phyloP scores from a whole-genome alignment of 225 moss, liverwort and hornwort genomes.

The Bryoerythrophyllum caledonicum region DNA sequence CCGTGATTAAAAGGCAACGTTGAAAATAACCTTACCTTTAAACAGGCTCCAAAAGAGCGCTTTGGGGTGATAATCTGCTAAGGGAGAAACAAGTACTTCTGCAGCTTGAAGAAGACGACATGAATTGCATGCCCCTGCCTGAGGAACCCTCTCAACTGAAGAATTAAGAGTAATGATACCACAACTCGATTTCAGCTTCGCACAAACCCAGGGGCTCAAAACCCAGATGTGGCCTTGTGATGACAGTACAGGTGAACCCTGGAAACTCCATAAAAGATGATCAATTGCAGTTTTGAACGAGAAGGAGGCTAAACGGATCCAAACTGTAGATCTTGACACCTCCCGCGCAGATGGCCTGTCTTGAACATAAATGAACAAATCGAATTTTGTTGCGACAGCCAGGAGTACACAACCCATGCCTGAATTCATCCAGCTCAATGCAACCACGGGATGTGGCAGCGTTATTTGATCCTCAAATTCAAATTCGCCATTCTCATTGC shows the following conservation, averaged over 20 bases:
- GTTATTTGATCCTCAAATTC: conserved; percentile 67
- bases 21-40: conserved; percentile 61
- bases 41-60: conserved; percentile 74
- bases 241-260: conserved; percentile 73
- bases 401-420: conserved; percentile 75
- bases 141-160: conserved; percentile 20
- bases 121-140: conserved; percentile 32
- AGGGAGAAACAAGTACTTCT: conserved; percentile 66
- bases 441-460: conserved; percentile 53
- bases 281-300: conserved; percentile 45
- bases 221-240: conserved; percentile 78
- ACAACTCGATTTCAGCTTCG: conserved; percentile 25
- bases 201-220: conserved; percentile 66
- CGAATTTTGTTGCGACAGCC: conserved; percentile 65
- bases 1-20: background rate
- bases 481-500: conserved; percentile 62
- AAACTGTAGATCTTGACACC: conserved; percentile 39
- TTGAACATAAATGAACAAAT: conserved; percentile 68
- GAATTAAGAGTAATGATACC: background rate
- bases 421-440: conserved; percentile 79
- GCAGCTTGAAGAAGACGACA: conserved; percentile 78
- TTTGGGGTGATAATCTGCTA: conserved; percentile 84
- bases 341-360: conserved; percentile 40
- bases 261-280: conserved; percentile 71
- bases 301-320: conserved; percentile 75